Base-by-base conservation (phyloP, 1,139 yeast genomes). In the Eremothecium coryli region DNA sequence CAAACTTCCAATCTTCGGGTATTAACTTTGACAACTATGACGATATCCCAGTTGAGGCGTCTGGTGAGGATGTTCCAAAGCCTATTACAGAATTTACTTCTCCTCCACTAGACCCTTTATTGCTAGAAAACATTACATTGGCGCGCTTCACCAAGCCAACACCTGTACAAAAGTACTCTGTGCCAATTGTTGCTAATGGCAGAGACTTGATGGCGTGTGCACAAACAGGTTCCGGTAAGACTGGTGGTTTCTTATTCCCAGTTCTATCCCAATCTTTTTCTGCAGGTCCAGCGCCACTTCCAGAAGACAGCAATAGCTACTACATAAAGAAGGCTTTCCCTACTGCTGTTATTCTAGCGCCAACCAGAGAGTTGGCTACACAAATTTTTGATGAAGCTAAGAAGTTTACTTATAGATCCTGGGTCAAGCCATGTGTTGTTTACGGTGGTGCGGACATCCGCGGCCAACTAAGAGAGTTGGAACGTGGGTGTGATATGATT, bases 201-300 rank as follows among this genome's bases (percentile, higher is more conserved):
- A 80, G 98, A 69, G 99, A 90, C 66, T 77, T 90, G 67, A 90
- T 90, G 98, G 98, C 98, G 30, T 90, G 98, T 78, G 98, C 98
- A 45, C 98, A 90, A 71, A 90, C 98, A 52, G 97, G 93, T 82
- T 88, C 97, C 39, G 99, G 99, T 75, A 90, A 90, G 71, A 90
- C 99, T 60, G 97, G 98, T 72, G 99, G 98, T 48, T 90, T 90
- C 73, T 71, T 90, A 59, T 90, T 90, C 82, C 99, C 99, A 48
- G 95, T 93, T 40, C 73, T 90, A 52, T 82, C 95, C 31, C 90
- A 88, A 66, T 82, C 93, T 43, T 90, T 79, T 66, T 68, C 74
- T 62, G 75, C 71, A 53, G 99, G 99, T 32, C 99, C 99, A 41
- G 73, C 85, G 40, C 70, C 77, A 36, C 38, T 50, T 22, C 77